These are phyloP conservation scores for Sanghuangporus weigelae DNA, from an alignment of 1,284 basidiomycete genomes.

Conservation along the genomic window DNA sequence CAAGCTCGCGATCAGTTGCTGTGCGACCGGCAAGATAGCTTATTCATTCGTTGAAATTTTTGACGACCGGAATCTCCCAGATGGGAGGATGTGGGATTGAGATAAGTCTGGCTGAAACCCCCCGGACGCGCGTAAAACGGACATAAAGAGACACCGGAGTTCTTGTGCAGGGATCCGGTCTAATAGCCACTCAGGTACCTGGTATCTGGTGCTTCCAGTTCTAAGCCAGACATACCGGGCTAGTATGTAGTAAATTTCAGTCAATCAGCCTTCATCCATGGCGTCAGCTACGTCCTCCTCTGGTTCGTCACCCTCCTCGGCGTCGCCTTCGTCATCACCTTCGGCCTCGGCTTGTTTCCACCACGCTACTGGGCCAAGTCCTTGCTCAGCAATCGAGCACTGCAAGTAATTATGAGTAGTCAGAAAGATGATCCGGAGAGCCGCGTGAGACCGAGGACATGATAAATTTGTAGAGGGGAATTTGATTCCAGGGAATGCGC, in stretches of 20 bases:
- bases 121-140: too few species aligned
- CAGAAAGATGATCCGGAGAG: background rate
- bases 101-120: too few species aligned
- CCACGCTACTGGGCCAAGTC: constrained; percentile 73
- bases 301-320: background rate
- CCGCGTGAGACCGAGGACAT: background rate
- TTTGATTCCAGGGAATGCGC: background rate
- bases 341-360: constrained; percentile 42
- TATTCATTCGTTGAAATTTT: too few species aligned
- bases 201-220: too few species aligned
- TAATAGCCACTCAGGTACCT: too few species aligned
- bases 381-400: constrained; percentile 89
- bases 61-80: too few species aligned
- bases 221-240: too few species aligned
- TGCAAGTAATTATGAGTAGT: constrained; percentile 27
- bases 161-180: too few species aligned
- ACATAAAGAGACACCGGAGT: too few species aligned
- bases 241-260: background rate
- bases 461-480: background rate
- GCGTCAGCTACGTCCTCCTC: constrained; percentile 21
- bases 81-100: too few species aligned
- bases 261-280: constrained; percentile 31
- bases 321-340: background rate
- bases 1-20: background rate
- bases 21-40: too few species aligned